Conservation (phyloP, 305 asterid species). For the Rubia tinctorum region DNA sequence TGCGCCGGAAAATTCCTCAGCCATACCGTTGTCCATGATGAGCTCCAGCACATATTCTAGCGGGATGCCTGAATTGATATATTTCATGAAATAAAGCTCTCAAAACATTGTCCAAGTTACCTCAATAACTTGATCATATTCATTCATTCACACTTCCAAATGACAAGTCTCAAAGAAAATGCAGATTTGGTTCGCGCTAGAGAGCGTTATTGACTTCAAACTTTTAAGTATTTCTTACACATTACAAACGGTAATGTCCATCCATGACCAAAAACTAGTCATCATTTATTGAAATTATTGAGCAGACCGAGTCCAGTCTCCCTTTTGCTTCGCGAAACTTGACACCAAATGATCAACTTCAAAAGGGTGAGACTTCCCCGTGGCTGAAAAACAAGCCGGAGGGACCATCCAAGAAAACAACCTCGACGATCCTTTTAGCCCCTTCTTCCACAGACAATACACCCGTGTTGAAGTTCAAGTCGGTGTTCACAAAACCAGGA, state of each 20-base stretch:
- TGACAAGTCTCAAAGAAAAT: not conserved
- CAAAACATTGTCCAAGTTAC: not conserved
- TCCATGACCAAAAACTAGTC: not conserved
- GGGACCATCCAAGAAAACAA: constrained; percentile 30
- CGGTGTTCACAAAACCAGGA: constrained; percentile 1
- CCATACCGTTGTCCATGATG: too few species aligned
- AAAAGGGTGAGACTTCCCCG: constrained; percentile 34
- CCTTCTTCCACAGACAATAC: not conserved
- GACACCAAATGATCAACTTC: not conserved
- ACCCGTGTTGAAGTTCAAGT: not conserved
- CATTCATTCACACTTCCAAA: not conserved
- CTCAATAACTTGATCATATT: not conserved
- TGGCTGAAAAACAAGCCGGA: constrained; percentile 45
- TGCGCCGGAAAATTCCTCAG: too few species aligned
- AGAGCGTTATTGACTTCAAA: not conserved
- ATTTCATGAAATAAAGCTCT: not conserved
- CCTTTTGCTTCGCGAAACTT: too few species aligned
- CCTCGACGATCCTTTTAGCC: constrained; percentile 6
- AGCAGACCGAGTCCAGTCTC: too few species aligned
- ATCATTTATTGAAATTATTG: not conserved
- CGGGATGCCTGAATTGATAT: not conserved
- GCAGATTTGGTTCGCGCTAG: not conserved
- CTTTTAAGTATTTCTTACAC: not conserved
- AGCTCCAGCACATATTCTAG: too few species aligned
- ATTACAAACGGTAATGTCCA: not conserved